phyloP scores from a whole-genome alignment of 345 rosid genomes.

The Populus simonii region DNA sequence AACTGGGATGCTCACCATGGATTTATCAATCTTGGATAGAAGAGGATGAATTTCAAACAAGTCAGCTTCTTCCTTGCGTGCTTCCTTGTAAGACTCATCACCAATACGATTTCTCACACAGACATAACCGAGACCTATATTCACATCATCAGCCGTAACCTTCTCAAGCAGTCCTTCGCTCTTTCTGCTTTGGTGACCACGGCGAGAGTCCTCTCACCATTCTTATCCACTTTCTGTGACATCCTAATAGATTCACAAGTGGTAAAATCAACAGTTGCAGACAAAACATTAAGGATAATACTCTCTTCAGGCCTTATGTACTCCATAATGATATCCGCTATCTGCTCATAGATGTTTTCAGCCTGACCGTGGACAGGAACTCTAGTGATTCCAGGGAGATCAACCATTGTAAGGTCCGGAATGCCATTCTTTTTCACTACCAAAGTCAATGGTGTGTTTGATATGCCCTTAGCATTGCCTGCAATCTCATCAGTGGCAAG shows the following conservation, averaged over 20 bases:
- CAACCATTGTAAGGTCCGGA: conserved; percentile 53
- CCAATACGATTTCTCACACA: conserved; percentile 47
- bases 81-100: conserved; percentile 37
- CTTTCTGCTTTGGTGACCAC: conserved; percentile 52
- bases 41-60: conserved; percentile 25
- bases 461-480: conserved; percentile 46
- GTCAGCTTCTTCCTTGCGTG: conserved; percentile 24
- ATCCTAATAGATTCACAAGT: conserved; percentile 47
- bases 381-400: conserved; percentile 55
- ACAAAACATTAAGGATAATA: conserved; percentile 44
- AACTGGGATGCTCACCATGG: conserved; percentile 38
- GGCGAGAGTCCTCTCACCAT: conserved; percentile 44
- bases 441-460: conserved; percentile 36
- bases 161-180: conserved; percentile 50
- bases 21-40: conserved; percentile 29
- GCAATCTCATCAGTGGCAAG: conserved; percentile 45
- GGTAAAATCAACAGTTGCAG: conserved; percentile 39
- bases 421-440: conserved; percentile 41
- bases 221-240: conserved; percentile 46
- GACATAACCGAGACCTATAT: conserved; percentile 45
- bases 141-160: conserved; percentile 47
- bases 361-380: conserved; percentile 54
- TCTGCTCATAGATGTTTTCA: conserved; percentile 22
- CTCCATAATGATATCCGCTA: no score
- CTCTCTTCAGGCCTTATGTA: conserved; percentile 37